Percentiles rank a stretch among this genome's conserved stretches.
Conservation (phyloP, 2,329 filamentous ascomycete genomes). For the Cladophialophora immunda region DNA sequence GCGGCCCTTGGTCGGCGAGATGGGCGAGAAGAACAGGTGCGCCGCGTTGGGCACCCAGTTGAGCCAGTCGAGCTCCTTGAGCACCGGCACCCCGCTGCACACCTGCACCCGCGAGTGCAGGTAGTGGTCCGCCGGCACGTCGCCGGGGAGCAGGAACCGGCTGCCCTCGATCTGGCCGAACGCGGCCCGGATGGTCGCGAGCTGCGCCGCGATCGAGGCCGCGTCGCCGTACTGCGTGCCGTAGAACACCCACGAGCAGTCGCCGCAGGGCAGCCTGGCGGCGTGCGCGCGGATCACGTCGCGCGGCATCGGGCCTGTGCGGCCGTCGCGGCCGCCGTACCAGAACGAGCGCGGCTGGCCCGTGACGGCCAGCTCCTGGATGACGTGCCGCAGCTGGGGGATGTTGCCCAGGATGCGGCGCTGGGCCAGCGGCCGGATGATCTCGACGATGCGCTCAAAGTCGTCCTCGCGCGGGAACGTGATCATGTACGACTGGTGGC, state of each 20-base stretch:
- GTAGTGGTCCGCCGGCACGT: slow-evolving; percentile 44
- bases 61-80: slow-evolving; percentile 47
- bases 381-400: slow-evolving; percentile 44
- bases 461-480: slow-evolving; percentile 51
- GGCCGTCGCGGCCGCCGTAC: slow-evolving; percentile 43
- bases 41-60: slow-evolving; percentile 48
- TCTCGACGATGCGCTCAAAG: slow-evolving; percentile 48
- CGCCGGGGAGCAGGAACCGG: slow-evolving; percentile 46
- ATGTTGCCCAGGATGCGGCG: slow-evolving; percentile 44
- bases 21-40: slow-evolving; percentile 48
- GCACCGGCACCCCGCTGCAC: slow-evolving; percentile 42
- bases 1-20: slow-evolving; percentile 45
- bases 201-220: slow-evolving; percentile 41
- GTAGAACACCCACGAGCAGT: slow-evolving; percentile 46
- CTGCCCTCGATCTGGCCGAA: slow-evolving; percentile 45
- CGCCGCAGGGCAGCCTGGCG: slow-evolving; percentile 42
- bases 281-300: slow-evolving; percentile 44
- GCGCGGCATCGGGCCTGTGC: slow-evolving; percentile 42
- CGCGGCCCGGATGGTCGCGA: slow-evolving; percentile 41
- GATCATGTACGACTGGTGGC: slow-evolving; percentile 52
- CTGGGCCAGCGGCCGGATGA: slow-evolving; percentile 47
- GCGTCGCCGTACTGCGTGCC: slow-evolving; percentile 44
- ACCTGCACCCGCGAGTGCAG: slow-evolving; percentile 44
- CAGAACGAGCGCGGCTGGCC: slow-evolving; percentile 43
- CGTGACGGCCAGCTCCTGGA: slow-evolving; percentile 45